Percentiles rank a stretch among this genome's conserved stretches.
These are phyloP conservation scores for Diddensiella transvaalensis DNA, from an alignment of 805 yeast species.

Conservation along the genomic window DNA sequence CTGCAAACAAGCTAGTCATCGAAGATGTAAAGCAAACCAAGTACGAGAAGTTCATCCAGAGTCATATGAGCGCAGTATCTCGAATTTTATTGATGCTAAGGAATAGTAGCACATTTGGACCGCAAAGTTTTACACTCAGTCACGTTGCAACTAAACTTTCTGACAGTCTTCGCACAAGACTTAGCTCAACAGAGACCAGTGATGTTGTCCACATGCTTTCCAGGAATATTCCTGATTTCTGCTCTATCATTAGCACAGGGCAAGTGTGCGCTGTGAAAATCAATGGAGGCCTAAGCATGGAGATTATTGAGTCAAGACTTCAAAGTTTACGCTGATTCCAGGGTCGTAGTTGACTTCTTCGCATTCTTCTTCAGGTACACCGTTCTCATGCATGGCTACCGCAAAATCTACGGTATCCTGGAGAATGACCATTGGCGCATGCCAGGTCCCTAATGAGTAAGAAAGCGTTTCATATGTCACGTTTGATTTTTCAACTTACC, in stretches of 20 bases:
- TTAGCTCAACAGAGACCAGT: conserved; percentile 25
- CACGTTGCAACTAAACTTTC: conserved; percentile 23
- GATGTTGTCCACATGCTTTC: conserved; percentile 25
- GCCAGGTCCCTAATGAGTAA: conserved; percentile 63
- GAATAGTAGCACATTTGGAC: not conserved
- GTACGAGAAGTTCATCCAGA: conserved; percentile 21
- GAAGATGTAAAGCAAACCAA: conserved; percentile 7
- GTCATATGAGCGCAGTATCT: conserved; percentile 25
- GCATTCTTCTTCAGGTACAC: conserved; percentile 73
- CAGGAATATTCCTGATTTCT: conserved; percentile 24
- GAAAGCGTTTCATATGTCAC: not conserved
- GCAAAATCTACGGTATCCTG: conserved; percentile 73
- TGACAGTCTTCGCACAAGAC: conserved; percentile 19
- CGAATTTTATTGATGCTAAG: conserved; percentile 23
- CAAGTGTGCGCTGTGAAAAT: conserved; percentile 21
- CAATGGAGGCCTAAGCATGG: not conserved
- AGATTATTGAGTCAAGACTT: not conserved
- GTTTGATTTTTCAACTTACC: conserved; percentile 23
- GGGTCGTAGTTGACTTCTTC: conserved; percentile 62
- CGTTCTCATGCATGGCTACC: conserved; percentile 84
- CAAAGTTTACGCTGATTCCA: conserved; percentile 7
- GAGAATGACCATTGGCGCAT: conserved; percentile 91
- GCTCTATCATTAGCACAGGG: conserved; percentile 27
- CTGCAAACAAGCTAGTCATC: conserved; percentile 8
- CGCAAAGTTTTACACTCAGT: conserved; percentile 17